phyloP scores from a whole-genome alignment of 257 asterid genomes.

The Catharanthus roseus region DNA sequence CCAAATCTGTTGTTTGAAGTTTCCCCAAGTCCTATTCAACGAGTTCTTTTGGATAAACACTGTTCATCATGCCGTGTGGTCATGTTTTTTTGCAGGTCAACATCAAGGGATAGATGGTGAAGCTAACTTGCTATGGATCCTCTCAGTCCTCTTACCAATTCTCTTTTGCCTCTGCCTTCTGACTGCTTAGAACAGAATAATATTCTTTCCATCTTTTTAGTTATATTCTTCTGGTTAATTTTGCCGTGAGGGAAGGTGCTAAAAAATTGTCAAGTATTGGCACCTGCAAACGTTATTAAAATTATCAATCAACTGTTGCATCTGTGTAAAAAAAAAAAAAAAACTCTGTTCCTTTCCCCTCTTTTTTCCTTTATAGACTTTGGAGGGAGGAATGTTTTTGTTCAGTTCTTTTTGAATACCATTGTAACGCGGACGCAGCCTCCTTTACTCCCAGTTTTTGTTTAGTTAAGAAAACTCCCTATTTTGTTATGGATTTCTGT shows the following conservation, averaged over 20 bases:
- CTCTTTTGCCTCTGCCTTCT: constrained; percentile 28
- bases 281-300: constrained; percentile 19
- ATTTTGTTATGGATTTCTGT: too few relatives aligned
- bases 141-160: constrained; percentile 25
- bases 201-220: constrained; percentile 34
- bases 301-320: constrained; percentile 33
- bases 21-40: not conserved
- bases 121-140: constrained; percentile 29
- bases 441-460: not conserved
- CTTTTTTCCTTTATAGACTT: constrained; percentile 18
- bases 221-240: constrained; percentile 34
- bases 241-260: constrained; percentile 54
- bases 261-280: constrained; percentile 26
- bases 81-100: constrained; percentile 56
- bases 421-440: constrained; percentile 14
- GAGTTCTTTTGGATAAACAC: not conserved
- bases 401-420: constrained; percentile 10
- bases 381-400: constrained; percentile 21
- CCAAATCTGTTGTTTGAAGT: not conserved
- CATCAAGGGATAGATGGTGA: constrained; percentile 74
- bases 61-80: constrained; percentile 20
- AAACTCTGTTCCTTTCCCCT: constrained; percentile 21
- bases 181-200: constrained; percentile 52
- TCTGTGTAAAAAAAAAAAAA: constrained; percentile 27
- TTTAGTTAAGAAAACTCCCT: too few relatives aligned